Percentiles rank a stretch among this genome's conserved stretches.
Evolutionary conservation across 2,329 filamentous ascomycete species (phyloP).

Genomic region (Penicillium psychrosexuale): DNA sequence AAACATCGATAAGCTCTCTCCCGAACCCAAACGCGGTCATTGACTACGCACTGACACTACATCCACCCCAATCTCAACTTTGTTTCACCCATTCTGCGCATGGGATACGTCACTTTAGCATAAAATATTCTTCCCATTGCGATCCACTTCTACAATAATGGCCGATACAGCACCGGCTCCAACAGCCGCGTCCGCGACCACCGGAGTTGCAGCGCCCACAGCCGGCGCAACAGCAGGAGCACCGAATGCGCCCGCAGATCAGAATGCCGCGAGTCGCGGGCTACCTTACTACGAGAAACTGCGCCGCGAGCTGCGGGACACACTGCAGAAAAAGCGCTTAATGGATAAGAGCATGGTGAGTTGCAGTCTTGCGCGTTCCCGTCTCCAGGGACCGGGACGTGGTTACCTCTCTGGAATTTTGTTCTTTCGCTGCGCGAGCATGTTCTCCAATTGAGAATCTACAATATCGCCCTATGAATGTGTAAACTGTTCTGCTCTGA

Average conservation of each 20-base stretch:
- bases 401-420: background rate
- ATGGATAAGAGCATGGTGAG: slow-evolving; percentile 61
- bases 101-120: background rate
- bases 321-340: slow-evolving; percentile 62
- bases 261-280: slow-evolving; percentile 39
- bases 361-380: slow-evolving; percentile 14
- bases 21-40: slow-evolving; percentile 6
- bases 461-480: background rate
- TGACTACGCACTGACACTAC: background rate
- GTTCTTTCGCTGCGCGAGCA: background rate
- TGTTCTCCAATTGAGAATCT: background rate
- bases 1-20: slow-evolving; percentile 26
- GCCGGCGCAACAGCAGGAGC: slow-evolving; percentile 20
- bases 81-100: background rate
- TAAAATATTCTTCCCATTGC: background rate
- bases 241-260: slow-evolving; percentile 25
- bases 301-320: slow-evolving; percentile 63
- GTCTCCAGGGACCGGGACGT: background rate
- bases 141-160: slow-evolving; percentile 26
- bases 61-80: background rate
- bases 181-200: slow-evolving; percentile 19
- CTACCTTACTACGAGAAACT: slow-evolving; percentile 71
- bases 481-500: background rate
- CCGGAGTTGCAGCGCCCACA: slow-evolving; percentile 19
- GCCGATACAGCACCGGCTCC: slow-evolving; percentile 41